These are phyloP conservation scores for Sporisorium scitamineum DNA, from an alignment of 1,284 basidiomycete genomes.

Conservation along the genomic window DNA sequence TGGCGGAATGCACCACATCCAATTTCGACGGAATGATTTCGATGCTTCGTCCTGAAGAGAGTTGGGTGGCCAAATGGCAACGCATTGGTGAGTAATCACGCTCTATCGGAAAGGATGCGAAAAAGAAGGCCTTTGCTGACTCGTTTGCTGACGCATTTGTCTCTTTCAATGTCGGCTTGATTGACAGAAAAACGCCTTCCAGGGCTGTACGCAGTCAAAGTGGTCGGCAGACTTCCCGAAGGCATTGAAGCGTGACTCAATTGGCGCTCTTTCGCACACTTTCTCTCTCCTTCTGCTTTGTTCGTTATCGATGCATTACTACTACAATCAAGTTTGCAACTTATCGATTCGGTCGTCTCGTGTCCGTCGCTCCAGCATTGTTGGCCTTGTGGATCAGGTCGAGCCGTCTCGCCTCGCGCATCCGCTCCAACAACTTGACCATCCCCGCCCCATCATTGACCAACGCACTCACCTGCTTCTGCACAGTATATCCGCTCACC, in stretches of 20 bases:
- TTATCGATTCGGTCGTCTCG: constrained; percentile 5
- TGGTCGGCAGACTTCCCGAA: constrained; percentile 62
- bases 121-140: too few species aligned
- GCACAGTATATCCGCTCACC: constrained; percentile 82
- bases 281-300: neutral
- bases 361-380: neutral
- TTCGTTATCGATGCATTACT: constrained; percentile 29
- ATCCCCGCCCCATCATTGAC: constrained; percentile 30
- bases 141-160: neutral
- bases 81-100: constrained; percentile 54
- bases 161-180: neutral
- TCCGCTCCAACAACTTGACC: constrained; percentile 40
- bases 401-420: constrained; percentile 29
- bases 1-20: constrained; percentile 88
- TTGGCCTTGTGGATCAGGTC: constrained; percentile 11
- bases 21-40: constrained; percentile 94
- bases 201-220: constrained; percentile 68
- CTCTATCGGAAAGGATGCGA: neutral
- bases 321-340: neutral
- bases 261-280: neutral
- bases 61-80: constrained; percentile 82
- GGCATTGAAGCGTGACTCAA: constrained; percentile 33
- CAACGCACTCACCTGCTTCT: constrained; percentile 8
- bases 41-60: constrained; percentile 85
- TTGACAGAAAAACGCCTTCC: constrained; percentile 65